Conservation (phyloP, 345 rosid genomes). For the Draba incana region DNA sequence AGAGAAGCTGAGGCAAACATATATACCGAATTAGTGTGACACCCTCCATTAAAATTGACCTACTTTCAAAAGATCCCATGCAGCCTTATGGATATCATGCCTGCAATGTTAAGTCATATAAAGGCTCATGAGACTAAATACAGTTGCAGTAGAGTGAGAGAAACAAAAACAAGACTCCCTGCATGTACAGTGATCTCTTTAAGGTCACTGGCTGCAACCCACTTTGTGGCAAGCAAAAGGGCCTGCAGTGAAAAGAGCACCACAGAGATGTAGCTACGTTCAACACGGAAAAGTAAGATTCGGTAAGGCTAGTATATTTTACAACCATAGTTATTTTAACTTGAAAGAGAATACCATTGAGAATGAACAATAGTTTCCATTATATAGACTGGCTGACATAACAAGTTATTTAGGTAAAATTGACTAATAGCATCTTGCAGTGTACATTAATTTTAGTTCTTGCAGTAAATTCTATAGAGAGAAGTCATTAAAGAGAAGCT, state of each 20-base stretch:
- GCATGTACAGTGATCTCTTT: constrained; percentile 60
- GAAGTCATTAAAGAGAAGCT: too few species aligned
- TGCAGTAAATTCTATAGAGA: constrained; percentile 69
- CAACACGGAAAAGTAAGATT: constrained; percentile 71
- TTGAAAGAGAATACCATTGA: constrained; percentile 44
- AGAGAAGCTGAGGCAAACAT: constrained; percentile 18
- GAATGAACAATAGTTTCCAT: constrained; percentile 21
- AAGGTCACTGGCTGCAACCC: constrained; percentile 85
- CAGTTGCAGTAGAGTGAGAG: constrained; percentile 11
- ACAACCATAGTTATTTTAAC: constrained; percentile 82
- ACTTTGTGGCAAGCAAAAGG: constrained; percentile 69
- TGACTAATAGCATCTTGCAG: constrained; percentile 67
- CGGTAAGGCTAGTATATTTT: constrained; percentile 73
- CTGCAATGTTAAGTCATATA: constrained; percentile 45
- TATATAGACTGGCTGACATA: not conserved
- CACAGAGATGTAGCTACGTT: constrained; percentile 50
- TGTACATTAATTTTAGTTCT: constrained; percentile 72
- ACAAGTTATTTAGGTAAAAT: not conserved
- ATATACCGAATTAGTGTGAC: not conserved
- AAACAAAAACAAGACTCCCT: constrained; percentile 39
- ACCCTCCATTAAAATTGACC: not conserved
- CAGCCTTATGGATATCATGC: constrained; percentile 58
- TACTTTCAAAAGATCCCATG: constrained; percentile 77
- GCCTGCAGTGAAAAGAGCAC: constrained; percentile 52
- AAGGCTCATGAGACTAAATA: constrained; percentile 23